Base-by-base conservation (phyloP, 768 basidiomycete genomes). In the Calocybe cyanea region DNA sequence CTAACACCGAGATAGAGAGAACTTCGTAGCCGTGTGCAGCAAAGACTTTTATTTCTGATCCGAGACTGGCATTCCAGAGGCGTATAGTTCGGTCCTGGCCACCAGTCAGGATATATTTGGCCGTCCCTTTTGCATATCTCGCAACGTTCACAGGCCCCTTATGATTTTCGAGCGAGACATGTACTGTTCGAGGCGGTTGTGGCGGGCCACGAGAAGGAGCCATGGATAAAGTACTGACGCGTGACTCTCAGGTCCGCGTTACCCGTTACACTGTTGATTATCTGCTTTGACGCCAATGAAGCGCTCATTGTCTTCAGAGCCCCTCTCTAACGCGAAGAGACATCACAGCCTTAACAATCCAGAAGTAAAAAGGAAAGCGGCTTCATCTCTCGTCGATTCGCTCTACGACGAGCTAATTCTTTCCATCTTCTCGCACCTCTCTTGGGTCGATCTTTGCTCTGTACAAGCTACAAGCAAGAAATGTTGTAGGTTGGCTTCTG, bases 11-110 rank as follows among this genome's bases (percentile, higher is more conserved):
- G 39, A 99, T 70, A 2, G 90, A 89, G 33, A 98, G 76, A 3
- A 99, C 89, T 62, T 98, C 96, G 62, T 97, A 95, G 21, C 92
- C 95, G 63, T 98, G 95, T 7, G 90, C 91, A 46, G 81, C 70
- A 63, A 96, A 99, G 0, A 73, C 63, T 67, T 96, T 96, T 67
- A 99, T 90, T 68, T 95, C 83, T n/a, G 82, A 75, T 18, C 94
- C 96, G 24, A 80, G 65, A 43, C 70, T 71, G 3, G 92, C 87
- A 64, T 98, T 99, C 88, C 92, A 97, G 31, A 98, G 79, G 38
- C 87, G 78, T 42, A 98, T 77, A 1, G 83, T 81, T 39, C 93
- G 78, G 66, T 98, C 96, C 62, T 91, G 86, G 15, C 93, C 93
- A 7, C 95, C 96, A 1, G 91, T 85, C n/a, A 99, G 75, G 49